Base-by-base conservation (phyloP, 345 rosid species). In the Lepidium sativum region DNA sequence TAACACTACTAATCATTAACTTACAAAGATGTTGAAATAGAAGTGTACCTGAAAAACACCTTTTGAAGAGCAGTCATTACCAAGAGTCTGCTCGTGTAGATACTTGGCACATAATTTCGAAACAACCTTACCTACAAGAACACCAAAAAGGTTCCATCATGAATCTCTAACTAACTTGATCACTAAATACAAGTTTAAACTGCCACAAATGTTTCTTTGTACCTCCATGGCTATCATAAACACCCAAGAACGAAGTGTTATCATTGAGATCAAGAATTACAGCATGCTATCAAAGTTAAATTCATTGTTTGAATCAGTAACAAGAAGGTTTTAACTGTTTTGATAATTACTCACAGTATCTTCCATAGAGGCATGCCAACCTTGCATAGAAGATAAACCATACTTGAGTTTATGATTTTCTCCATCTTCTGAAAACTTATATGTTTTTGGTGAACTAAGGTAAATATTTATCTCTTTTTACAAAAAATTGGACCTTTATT, bases 181-280 rank as follows among this genome's bases (percentile, higher is more conserved):
- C 12, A 25, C n/a, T 39, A 38, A 11, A 34, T 3, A 21, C 44
- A 44, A 44, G 53, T 6, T 40, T 1, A 38, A 34, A 63, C 4
- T 8, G 7, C 25, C 13, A 13, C 23, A 57, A 38, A 35, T 12
- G 10, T 50, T 15, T 35, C 9, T 77, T 12, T 18, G 78, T 83
- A 92, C 99, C 97, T 87, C 99, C 99, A 77, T 94, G 99, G 55
- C 97, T 97, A 84, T 91, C 97, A 78, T 85, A 90, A 50, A 94
- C 97, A 75, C 99, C 97, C 70, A 88, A 90, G 87, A 94, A 91
- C 5, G 96, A 85, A 71, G 97, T 86, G 56, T 80, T 73, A 62
- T 81, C 76, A 78, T 94, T 97, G 71, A 91, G 69, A 76, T 85
- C 79, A 69, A 92, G 82, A 56, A 75, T 72, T 44, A 97, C 97